Conservation (phyloP, 2,329 filamentous ascomycete genomes). For the Paracorniculantispora psalliotae region DNA sequence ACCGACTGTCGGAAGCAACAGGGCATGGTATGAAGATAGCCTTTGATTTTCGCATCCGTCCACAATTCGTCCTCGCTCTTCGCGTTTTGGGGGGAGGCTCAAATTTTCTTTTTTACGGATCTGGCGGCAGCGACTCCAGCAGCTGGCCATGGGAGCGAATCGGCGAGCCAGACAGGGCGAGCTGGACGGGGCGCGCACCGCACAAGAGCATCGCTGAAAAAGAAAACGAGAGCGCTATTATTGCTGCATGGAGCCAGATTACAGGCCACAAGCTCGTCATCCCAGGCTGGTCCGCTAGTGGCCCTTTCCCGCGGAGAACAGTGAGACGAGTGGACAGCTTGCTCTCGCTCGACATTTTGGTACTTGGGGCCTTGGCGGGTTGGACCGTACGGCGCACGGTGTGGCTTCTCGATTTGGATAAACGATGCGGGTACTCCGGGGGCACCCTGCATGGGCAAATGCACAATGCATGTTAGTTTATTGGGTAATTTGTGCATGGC, state of each 20-base stretch:
- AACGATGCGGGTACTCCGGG: conserved; percentile 10
- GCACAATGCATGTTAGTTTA: conserved; percentile 14
- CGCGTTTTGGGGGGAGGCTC: not conserved
- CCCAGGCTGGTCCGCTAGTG: not conserved
- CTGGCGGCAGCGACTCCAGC: conserved; percentile 9
- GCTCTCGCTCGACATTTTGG: not conserved
- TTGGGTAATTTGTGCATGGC: conserved; percentile 9
- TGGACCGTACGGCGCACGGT: conserved; percentile 11
- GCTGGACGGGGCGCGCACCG: conserved; percentile 1
- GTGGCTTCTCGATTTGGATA: conserved; percentile 12
- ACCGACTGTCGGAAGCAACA: not conserved
- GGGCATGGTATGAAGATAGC: not conserved
- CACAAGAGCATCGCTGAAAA: not conserved
- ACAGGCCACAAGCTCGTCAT: not conserved
- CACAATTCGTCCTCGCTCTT: not conserved
- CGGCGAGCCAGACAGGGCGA: conserved; percentile 5
- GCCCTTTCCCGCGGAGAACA: conserved; percentile 5
- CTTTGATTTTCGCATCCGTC: not conserved
- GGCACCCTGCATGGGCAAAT: conserved; percentile 5
- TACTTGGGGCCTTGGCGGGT: not conserved
- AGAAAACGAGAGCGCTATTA: not conserved
- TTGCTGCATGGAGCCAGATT: not conserved
- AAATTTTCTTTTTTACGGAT: not conserved
- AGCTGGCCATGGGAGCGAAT: not conserved
- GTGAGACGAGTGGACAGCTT: not conserved